phyloP scores from a whole-genome alignment of 2,329 filamentous ascomycete species.

The Aspergillus caelatus region DNA sequence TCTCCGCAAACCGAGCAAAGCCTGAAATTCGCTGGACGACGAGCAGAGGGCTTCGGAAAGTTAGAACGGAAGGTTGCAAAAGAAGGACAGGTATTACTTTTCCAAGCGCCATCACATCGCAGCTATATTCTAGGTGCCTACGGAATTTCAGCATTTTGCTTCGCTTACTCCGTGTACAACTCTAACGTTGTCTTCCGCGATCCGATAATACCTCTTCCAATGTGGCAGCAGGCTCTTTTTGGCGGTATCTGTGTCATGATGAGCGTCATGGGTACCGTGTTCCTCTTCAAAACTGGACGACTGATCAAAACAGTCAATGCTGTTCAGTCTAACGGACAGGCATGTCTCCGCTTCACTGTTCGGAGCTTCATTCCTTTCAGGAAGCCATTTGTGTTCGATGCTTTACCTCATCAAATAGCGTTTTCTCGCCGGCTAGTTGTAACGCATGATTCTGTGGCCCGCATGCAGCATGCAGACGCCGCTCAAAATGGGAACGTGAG shows the following conservation, averaged over 20 bases:
- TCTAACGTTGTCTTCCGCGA: conserved; percentile 54
- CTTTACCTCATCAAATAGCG: conserved; percentile 36
- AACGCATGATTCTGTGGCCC: conserved; percentile 27
- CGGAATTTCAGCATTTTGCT: conserved; percentile 57
- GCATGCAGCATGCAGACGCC: conserved; percentile 23
- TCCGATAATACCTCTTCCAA: conserved; percentile 55
- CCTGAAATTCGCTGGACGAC: conserved; percentile 28
- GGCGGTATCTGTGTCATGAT: conserved; percentile 62
- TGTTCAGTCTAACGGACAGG: conserved; percentile 40
- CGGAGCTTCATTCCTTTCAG: conserved; percentile 42
- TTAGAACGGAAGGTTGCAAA: conserved; percentile 53
- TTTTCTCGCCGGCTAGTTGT: conserved; percentile 38
- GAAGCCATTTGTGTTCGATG: conserved; percentile 38
- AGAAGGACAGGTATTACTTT: conserved; percentile 62
- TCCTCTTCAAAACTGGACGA: conserved; percentile 60
- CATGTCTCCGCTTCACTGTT: conserved; percentile 39
- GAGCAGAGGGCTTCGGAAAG: conserved; percentile 54
- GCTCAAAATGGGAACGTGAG: conserved; percentile 21
- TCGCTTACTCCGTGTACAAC: conserved; percentile 55
- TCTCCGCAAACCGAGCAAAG: conserved; percentile 18
- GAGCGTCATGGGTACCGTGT: conserved; percentile 61
- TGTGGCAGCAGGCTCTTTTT: conserved; percentile 62
- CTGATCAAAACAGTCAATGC: conserved; percentile 63
- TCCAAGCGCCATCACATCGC: conserved; percentile 66
- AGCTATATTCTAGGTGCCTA: conserved; percentile 65